These are phyloP conservation scores for Trichoderma orchidacearum DNA, from an alignment of 495 filamentous ascomycete species.

Conservation along the genomic window DNA sequence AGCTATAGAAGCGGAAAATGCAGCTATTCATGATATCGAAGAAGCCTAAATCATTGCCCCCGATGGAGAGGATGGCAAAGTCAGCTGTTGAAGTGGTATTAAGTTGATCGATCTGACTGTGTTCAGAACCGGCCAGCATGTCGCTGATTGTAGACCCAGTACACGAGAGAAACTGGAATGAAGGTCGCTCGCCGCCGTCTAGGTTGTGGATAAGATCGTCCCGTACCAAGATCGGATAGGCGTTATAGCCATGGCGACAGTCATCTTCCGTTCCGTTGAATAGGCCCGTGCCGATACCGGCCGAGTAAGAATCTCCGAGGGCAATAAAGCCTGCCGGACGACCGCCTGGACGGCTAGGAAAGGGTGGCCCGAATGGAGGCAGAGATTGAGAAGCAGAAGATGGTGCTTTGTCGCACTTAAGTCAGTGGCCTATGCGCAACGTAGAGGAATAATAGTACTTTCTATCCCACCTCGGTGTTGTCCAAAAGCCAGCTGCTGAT, in stretches of 20 bases:
- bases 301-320: constrained; percentile 35
- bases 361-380: background rate
- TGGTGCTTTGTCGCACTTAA: no score
- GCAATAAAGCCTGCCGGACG: constrained; percentile 20
- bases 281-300: constrained; percentile 28
- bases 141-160: constrained; percentile 22
- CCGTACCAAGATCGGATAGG: constrained; percentile 23
- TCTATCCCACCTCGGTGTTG: background rate
- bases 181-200: constrained; percentile 3
- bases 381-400: background rate
- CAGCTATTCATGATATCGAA: constrained; percentile 32
- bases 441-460: no score
- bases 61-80: constrained; percentile 29
- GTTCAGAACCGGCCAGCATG: constrained; percentile 13
- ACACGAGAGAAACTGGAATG: constrained; percentile 26
- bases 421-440: no score
- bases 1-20: constrained; percentile 31
- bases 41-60: constrained; percentile 38
- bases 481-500: background rate
- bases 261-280: constrained; percentile 21
- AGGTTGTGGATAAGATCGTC: constrained; percentile 9
- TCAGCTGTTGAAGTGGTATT: constrained; percentile 12
- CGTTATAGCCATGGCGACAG: constrained; percentile 22
- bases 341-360: background rate
- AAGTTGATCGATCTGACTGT: constrained; percentile 23